These are phyloP conservation scores for Skeletonema potamos DNA, from an alignment of 108 stramenopile species.

Conservation along the genomic window DNA sequence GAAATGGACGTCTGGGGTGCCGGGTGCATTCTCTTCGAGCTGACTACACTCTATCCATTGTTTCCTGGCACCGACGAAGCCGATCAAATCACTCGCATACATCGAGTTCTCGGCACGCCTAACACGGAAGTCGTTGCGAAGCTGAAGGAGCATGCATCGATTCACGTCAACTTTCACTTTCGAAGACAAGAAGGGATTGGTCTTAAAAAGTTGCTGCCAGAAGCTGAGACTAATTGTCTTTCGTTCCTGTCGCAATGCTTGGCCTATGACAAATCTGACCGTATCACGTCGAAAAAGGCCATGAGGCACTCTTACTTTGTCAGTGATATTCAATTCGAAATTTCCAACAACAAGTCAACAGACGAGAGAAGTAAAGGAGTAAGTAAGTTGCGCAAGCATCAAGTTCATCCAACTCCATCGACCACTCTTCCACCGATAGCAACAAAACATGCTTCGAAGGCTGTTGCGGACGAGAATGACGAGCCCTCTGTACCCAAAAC, in stretches of 20 bases:
- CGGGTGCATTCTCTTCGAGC: constrained; percentile 86
- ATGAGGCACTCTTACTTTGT: constrained; percentile 76
- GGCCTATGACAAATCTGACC: constrained; percentile 70
- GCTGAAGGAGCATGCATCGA: constrained; percentile 60
- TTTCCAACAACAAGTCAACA: constrained; percentile 16
- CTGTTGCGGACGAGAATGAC: background rate
- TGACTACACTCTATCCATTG: constrained; percentile 75
- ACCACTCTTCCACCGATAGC: constrained; percentile 13
- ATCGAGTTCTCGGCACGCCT: constrained; percentile 73
- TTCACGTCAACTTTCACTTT: constrained; percentile 73
- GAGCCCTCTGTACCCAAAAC: constrained; percentile 2
- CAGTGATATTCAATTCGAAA: constrained; percentile 39
- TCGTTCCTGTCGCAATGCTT: constrained; percentile 69
- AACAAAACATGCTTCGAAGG: background rate
- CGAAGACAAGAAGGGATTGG: constrained; percentile 66
- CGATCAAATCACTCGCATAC: constrained; percentile 79
- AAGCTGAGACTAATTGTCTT: constrained; percentile 54
- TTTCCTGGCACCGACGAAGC: constrained; percentile 82
- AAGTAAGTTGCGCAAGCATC: background rate
- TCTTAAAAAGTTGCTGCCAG: constrained; percentile 70
- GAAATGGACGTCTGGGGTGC: constrained; percentile 90
- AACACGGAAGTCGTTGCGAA: constrained; percentile 45
- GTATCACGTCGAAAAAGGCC: constrained; percentile 71
- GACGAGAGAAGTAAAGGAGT: background rate
- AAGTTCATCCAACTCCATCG: constrained; percentile 3